Percentiles rank a stretch among this genome's conserved stretches.
phyloP scores from a whole-genome alignment of 2,329 filamentous ascomycete species.

The Truncatella angustata region DNA sequence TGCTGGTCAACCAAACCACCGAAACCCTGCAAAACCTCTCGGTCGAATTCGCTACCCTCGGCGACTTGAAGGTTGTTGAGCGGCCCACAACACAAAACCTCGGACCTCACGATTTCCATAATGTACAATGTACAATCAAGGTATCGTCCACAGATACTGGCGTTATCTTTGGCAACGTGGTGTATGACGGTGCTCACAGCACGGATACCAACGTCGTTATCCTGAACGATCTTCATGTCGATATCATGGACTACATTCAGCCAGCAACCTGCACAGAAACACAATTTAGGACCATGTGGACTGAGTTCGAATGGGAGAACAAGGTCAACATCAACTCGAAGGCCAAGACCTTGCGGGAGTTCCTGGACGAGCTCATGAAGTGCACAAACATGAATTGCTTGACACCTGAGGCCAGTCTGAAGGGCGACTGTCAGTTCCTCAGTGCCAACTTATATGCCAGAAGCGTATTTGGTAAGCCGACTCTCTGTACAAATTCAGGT shows the following conservation, averaged over 20 bases:
- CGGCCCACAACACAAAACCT: conserved; percentile 94
- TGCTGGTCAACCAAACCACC: conserved; percentile 94
- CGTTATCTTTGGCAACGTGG: conserved; percentile 97
- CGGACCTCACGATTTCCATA: conserved; percentile 93
- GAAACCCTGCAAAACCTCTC: conserved; percentile 96
- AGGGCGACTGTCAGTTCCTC: conserved; percentile 96
- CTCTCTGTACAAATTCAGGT: neutral
- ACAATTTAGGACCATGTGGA: conserved; percentile 99
- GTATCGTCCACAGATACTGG: conserved; percentile 97
- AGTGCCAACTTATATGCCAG: conserved; percentile 95
- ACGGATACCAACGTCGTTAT: conserved; percentile 97
- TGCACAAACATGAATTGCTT: conserved; percentile 98
- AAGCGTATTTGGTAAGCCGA: conserved; percentile 90
- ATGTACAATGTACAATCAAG: conserved; percentile 98
- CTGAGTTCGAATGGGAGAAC: conserved; percentile 99
- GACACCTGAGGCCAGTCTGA: conserved; percentile 92
- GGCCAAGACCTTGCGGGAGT: conserved; percentile 85
- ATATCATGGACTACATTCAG: conserved; percentile 99
- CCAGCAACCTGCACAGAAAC: conserved; percentile 95
- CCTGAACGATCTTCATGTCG: conserved; percentile 94
- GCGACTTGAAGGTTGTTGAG: conserved; percentile 97
- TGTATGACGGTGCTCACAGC: conserved; percentile 90
- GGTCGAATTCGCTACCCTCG: conserved; percentile 96
- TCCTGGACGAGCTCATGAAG: conserved; percentile 92
- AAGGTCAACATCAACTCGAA: conserved; percentile 99